These are phyloP conservation scores for Chlamydomonas applanata DNA, from an alignment of 139 green algal species.

Conservation along the genomic window DNA sequence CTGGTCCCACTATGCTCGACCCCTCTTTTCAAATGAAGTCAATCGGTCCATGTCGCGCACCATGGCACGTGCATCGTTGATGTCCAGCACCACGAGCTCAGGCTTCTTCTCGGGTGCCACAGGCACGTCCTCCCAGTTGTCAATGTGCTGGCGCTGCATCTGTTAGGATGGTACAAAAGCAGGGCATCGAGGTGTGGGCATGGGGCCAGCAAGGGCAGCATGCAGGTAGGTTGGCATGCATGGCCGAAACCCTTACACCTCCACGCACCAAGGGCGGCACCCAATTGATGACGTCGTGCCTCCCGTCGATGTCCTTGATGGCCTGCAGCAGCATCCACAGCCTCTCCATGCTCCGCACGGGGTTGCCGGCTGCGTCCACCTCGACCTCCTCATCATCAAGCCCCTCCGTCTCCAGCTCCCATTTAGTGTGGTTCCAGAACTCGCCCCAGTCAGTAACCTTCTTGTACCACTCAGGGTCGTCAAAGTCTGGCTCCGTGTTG, in stretches of 20 bases:
- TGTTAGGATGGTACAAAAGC: background rate
- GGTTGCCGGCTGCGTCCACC: constrained; percentile 12
- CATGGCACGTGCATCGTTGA: constrained; percentile 18
- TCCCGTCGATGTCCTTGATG: constrained; percentile 8
- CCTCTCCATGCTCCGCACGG: background rate
- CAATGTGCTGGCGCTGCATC: constrained; percentile 8
- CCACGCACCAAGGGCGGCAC: constrained; percentile 21
- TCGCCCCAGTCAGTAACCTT: constrained; percentile 40
- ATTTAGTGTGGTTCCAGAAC: constrained; percentile 36
- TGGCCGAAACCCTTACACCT: background rate
- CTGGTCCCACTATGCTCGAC: background rate
- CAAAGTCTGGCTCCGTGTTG: constrained; percentile 22
- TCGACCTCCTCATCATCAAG: constrained; percentile 10
- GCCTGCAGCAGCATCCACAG: constrained; percentile 8
- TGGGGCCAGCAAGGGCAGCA: too few relatives aligned
- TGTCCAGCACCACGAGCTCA: constrained; percentile 3
- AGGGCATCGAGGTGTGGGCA: background rate
- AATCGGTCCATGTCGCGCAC: background rate
- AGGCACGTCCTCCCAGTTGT: constrained; percentile 21
- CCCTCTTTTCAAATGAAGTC: background rate
- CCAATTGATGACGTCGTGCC: constrained; percentile 23
- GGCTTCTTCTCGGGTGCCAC: constrained; percentile 4
- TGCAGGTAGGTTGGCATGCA: constrained; percentile 2
- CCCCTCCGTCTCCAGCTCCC: constrained; percentile 12
- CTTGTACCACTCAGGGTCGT: constrained; percentile 35